phyloP scores from a whole-genome alignment of 768 basidiomycete species.

The Termitomyces sp. region DNA sequence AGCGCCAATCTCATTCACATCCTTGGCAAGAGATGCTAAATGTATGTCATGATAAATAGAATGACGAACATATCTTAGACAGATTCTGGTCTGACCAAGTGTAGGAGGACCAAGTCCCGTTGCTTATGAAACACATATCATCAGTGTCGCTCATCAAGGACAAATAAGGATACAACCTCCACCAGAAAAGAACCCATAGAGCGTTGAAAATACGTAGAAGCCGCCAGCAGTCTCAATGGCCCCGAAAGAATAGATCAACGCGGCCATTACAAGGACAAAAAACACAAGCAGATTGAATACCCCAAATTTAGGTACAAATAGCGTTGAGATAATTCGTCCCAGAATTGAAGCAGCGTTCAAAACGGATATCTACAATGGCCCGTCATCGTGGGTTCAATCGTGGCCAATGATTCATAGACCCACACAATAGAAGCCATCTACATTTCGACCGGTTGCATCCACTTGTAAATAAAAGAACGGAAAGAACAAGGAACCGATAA shows the following conservation, averaged over 20 bases:
- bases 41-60: not conserved
- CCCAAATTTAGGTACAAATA: not conserved
- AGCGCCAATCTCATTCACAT: not conserved
- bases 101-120: not conserved
- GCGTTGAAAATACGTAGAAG: not conserved
- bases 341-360: not conserved
- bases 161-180: not conserved
- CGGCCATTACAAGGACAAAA: not conserved
- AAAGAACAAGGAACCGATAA: constrained; percentile 33
- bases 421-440: constrained; percentile 44
- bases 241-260: not conserved
- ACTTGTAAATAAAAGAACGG: constrained; percentile 48
- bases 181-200: constrained; percentile 3
- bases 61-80: not conserved
- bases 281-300: not conserved
- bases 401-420: constrained; percentile 5
- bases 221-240: not conserved
- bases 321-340: not conserved
- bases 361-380: not conserved
- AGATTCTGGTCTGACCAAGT: not conserved
- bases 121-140: not conserved
- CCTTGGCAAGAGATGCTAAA: not conserved
- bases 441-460: constrained; percentile 35
- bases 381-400: not conserved
- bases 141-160: not conserved